Percentiles rank a stretch among this genome's conserved stretches.
Evolutionary conservation across 2,329 filamentous ascomycete species (phyloP).

Genomic region (Beauveria scarabaeidicola): DNA sequence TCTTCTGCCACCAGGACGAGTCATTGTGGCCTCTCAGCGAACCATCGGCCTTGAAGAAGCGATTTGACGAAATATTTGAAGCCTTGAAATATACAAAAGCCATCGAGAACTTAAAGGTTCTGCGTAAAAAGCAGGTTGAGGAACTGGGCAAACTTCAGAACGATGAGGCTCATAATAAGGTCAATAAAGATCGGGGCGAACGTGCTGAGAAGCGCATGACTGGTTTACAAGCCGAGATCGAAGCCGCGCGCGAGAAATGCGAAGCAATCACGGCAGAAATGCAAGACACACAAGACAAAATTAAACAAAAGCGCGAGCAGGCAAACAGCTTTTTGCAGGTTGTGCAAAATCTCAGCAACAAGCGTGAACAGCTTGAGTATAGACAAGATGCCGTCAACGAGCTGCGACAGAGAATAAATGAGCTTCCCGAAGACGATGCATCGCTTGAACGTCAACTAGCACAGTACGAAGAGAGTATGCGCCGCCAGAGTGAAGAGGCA

Average conservation of each 20-base stretch:
- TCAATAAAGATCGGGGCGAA: constrained; percentile 77
- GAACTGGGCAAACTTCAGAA: constrained; percentile 65
- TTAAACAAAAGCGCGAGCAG: constrained; percentile 60
- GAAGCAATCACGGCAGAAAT: constrained; percentile 52
- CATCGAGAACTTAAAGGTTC: constrained; percentile 84
- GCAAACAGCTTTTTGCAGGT: constrained; percentile 67
- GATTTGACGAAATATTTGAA: constrained; percentile 96
- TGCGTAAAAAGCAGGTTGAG: constrained; percentile 75
- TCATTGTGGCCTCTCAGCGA: constrained; percentile 95
- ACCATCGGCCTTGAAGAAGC: constrained; percentile 76
- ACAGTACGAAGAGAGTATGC: constrained; percentile 69
- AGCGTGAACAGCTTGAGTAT: constrained; percentile 63
- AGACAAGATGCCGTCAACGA: constrained; percentile 63
- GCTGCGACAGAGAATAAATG: constrained; percentile 62
- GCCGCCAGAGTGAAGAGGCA: constrained; percentile 54
- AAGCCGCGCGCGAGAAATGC: constrained; percentile 49
- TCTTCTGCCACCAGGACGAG: constrained; percentile 98
- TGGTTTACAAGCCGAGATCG: constrained; percentile 58
- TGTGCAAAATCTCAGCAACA: constrained; percentile 66
- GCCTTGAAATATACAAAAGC: constrained; percentile 95
- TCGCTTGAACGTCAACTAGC: constrained; percentile 63
- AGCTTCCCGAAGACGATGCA: constrained; percentile 70
- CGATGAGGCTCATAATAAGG: constrained; percentile 68
- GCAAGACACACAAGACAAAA: constrained; percentile 46
- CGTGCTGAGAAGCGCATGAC: constrained; percentile 57